phyloP scores from a whole-genome alignment of 2,329 filamentous ascomycete genomes.

The Aspergillus candidus region DNA sequence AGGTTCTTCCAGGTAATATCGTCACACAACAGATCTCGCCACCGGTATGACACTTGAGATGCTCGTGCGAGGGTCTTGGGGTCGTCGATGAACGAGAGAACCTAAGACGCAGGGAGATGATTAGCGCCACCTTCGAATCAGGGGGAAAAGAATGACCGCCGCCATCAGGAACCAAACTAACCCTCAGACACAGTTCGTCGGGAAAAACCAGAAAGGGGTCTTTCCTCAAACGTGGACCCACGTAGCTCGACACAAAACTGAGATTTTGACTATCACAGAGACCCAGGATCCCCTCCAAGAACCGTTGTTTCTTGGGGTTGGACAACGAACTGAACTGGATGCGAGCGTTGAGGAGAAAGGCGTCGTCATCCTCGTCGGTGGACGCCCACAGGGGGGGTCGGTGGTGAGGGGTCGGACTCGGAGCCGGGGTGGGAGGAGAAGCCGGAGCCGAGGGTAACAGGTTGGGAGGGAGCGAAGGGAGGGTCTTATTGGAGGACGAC shows the following conservation, averaged over 20 bases:
- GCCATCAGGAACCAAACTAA: slow-evolving; percentile 41
- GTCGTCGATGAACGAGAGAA: slow-evolving; percentile 95
- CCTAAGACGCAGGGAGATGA: slow-evolving; percentile 44
- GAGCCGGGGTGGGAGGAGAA: slow-evolving; percentile 62
- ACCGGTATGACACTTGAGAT: slow-evolving; percentile 91
- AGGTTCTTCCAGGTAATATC: slow-evolving; percentile 98
- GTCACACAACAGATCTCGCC: slow-evolving; percentile 88
- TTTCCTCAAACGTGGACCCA: slow-evolving; percentile 89
- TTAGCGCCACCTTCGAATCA: slow-evolving; percentile 8
- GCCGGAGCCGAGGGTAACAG: slow-evolving; percentile 60
- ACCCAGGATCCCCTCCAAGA: slow-evolving; percentile 83
- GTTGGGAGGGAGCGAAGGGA: slow-evolving; percentile 51
- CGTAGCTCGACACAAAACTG: slow-evolving; percentile 93
- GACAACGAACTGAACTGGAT: slow-evolving; percentile 74
- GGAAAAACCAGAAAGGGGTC: slow-evolving; percentile 90
- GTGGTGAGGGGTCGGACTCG: slow-evolving; percentile 59
- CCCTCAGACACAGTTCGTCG: slow-evolving; percentile 84
- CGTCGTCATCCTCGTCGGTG: slow-evolving; percentile 64
- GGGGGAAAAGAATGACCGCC: background rate
- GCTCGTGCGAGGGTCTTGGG: slow-evolving; percentile 87
- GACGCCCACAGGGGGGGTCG: slow-evolving; percentile 47
- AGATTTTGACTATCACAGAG: slow-evolving; percentile 92
- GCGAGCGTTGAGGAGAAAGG: slow-evolving; percentile 71
- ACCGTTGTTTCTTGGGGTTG: slow-evolving; percentile 67
- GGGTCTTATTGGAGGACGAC: slow-evolving; percentile 46